Base-by-base conservation (phyloP, 2,329 filamentous ascomycete species). In the Aspergillus pseudotamarii region DNA sequence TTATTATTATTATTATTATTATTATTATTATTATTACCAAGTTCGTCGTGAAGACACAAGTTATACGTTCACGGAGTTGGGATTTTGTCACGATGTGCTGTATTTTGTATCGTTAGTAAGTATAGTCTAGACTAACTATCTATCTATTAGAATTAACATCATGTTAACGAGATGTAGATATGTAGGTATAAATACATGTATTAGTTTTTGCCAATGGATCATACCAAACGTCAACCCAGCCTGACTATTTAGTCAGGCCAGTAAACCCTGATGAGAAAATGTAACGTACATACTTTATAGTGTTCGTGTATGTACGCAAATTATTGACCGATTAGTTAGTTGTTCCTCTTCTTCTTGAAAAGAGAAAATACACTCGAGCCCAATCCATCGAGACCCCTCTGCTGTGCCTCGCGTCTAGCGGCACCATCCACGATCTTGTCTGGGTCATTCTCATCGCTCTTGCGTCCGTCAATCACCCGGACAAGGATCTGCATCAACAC, bases 401-500 rank as follows among this genome's bases (percentile, higher is more conserved):
- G 75, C 45, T 72, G 65, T 4, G 65, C 69, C 68, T 78, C 78
- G 46, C 76, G 71, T 19, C 69, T 74, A 11, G 73, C 77, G 28
- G 78, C 78, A 6, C 74, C 75, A 64, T 79, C 76, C 34, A 71
- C 62, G 36, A 64, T 65, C 23, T 64, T 60, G 14, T 60, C 69
- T 1, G 53, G 69, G 4, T 64, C 63, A 19, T 63, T 66, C 11
- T 62, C 64, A 4, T 34, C 58, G 11, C 2, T 12, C 23, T 66
- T 58, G 46, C 63, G 60, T 16, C 69, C 68, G 64, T 79, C 78
- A 61, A 83, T 73, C 28, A 83, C 63, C 66, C 76, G 78, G 46
- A 96, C 78, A 62, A 92, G 77, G 21, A 88, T 71, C 57, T 88
- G 86, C 89, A 95, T 94, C 61, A 83, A 73, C 26, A 89, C 80